Evolutionary conservation across 1,284 basidiomycete species (phyloP), one percentile per base, ranked within the genome.

Genomic region (Papiliotrema laurentii): DNA sequence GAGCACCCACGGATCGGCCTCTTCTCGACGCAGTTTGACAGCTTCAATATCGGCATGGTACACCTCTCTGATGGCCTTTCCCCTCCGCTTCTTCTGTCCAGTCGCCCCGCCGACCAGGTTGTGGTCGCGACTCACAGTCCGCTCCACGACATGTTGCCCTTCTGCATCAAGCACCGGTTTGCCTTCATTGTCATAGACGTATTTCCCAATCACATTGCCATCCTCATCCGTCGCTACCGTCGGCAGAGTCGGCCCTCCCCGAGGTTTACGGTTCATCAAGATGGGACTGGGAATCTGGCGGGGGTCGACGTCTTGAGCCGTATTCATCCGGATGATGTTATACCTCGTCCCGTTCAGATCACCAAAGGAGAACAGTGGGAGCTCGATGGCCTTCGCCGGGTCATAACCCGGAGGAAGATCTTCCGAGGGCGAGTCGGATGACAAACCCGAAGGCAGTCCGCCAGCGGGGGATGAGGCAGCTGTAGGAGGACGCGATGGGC

Each of bases 1-100:
- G 25, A 72, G 45, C 2, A 72, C 54, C 70, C 70, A 72, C 4
- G 70, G 69, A n/a, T 56, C 46, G 3, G 63, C 63, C 54, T 72
- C 70, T 43, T 72, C 70, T 28, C 70, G 51, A 14, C 63, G 54
- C 6, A 70, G 50, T 38, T 63, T 53, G 54, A 71, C 68, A 16
- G 66, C 58, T 31, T 69, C 66, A 18, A 64, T 50, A 46, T 72
- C 70, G 43, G 65, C 63, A 45, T 67, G 61, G 49, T 63, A 68
- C 18, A 71, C 66, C 51, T 72, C 70, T 39, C 65, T 65, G 1
- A 64, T 62, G 4, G 56, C 51, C 50, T 61, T 58, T 41, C 58
- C 37, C 39, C 45, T 47, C 35, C 50, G 30, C 51, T 52, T 45
- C 39, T 50, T 46, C 47, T 47, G 40, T 5, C 60, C 62, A 0